Evolutionary conservation across 176 grass and related monocot genomes (phyloP).

Genomic region (Musa troglodytarum): DNA sequence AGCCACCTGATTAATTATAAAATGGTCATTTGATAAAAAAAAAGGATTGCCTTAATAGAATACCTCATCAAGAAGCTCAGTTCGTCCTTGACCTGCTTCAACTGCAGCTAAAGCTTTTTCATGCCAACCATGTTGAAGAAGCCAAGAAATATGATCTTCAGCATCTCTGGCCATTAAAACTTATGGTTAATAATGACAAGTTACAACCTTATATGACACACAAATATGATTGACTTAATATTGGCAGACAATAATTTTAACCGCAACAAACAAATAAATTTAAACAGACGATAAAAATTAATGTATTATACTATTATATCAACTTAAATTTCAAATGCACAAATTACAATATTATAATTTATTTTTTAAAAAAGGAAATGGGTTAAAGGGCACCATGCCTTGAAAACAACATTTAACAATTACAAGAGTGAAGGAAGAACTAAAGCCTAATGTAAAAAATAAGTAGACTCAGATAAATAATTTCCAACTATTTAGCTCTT

Average conservation of each 20-base stretch:
- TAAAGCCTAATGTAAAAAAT: too few species aligned
- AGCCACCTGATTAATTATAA: background rate
- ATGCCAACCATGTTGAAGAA: conserved; percentile 95
- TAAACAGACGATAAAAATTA: too few species aligned
- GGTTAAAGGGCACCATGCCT: too few species aligned
- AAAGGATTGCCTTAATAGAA: conserved; percentile 2
- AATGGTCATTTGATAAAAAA: background rate
- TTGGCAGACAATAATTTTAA: background rate
- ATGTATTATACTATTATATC: too few species aligned
- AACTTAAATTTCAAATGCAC: too few species aligned
- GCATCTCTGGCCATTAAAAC: conserved; percentile 66
- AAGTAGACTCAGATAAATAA: too few species aligned
- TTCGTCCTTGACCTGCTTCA: conserved; percentile 72
- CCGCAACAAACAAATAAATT: background rate
- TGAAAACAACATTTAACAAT: too few species aligned
- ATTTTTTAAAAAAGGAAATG: too few species aligned
- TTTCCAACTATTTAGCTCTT: too few species aligned
- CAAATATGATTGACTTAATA: background rate
- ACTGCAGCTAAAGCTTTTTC: conserved; percentile 98
- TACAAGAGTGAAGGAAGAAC: too few species aligned
- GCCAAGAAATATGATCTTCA: conserved; percentile 98
- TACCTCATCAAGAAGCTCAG: conserved; percentile 95
- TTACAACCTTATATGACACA: background rate
- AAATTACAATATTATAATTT: too few species aligned
- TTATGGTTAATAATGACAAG: conserved; percentile 4